phyloP scores from a whole-genome alignment of 441 rosid genomes.

The Kokia cookei region DNA sequence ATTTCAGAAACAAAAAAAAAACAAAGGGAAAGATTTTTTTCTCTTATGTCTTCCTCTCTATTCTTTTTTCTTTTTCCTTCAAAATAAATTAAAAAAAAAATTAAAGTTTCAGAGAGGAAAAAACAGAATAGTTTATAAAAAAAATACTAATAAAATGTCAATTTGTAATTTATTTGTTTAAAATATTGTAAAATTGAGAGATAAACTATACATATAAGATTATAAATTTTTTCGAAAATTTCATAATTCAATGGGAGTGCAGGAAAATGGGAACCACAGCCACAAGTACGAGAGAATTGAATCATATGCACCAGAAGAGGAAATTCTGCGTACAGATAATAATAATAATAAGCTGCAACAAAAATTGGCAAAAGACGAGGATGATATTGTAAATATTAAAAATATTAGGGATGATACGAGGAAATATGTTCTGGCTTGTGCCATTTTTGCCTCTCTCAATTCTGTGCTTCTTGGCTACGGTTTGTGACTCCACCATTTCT shows the following conservation, averaged over 20 bases:
- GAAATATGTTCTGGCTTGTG: conserved; percentile 31
- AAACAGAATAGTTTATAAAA: neutral
- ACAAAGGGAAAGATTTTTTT: neutral
- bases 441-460: conserved; percentile 42
- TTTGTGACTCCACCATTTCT: conserved; percentile 8
- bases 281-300: conserved; percentile 31
- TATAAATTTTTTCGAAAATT: neutral
- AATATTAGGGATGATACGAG: neutral
- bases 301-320: conserved; percentile 16
- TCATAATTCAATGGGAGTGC: conserved; percentile 14
- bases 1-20: neutral
- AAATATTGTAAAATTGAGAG: too few relatives aligned
- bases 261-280: conserved; percentile 15
- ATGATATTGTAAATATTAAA: neutral
- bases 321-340: neutral
- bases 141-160: neutral
- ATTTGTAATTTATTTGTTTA: neutral
- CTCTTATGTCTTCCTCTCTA: neutral
- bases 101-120: neutral
- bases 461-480: conserved; percentile 49
- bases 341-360: neutral
- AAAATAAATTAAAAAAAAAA: neutral
- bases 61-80: neutral
- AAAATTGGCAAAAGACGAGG: conserved; percentile 1
- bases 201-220: neutral